A percentile compares a stretch with the other conserved stretches of the same genome.
These are phyloP conservation scores for Coemansia sp. DNA, from an alignment of 192 early-diverging fungal species.

Conservation along the genomic window DNA sequence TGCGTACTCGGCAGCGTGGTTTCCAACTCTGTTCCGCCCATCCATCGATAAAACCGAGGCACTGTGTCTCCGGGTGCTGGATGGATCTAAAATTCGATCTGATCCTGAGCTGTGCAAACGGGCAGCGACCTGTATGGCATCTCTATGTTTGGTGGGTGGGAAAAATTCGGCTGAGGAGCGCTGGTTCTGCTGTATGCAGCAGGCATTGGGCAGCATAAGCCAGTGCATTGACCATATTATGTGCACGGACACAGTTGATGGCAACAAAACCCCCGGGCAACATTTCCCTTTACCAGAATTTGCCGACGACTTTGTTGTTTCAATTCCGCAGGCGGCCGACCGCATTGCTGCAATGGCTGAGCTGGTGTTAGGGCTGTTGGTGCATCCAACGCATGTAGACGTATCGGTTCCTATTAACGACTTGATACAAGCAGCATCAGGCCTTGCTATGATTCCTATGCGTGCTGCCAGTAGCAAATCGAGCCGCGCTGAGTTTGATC, in stretches of 20 bases:
- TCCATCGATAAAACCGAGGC: conserved; percentile 44
- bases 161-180: conserved; percentile 41
- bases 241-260: conserved; percentile 11
- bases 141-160: conserved; percentile 36
- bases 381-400: conserved; percentile 24
- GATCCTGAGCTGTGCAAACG: conserved; percentile 5
- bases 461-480: conserved; percentile 36
- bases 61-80: conserved; percentile 35
- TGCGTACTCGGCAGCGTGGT: conserved; percentile 42
- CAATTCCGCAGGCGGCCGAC: conserved; percentile 48
- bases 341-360: conserved; percentile 41
- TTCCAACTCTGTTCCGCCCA: conserved; percentile 48
- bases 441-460: conserved; percentile 34
- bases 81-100: conserved; percentile 8
- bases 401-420: conserved; percentile 32
- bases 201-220: conserved; percentile 39
- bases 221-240: conserved; percentile 45
- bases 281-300: conserved; percentile 24
- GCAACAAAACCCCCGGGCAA: not conserved
- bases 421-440: conserved; percentile 27
- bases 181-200: conserved; percentile 40
- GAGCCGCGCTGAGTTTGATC: conserved; percentile 31
- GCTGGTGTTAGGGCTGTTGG: conserved; percentile 36
- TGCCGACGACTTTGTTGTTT: conserved; percentile 29
- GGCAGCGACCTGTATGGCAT: conserved; percentile 29